These are phyloP conservation scores for Paragyromitra xinjiangensis DNA, from an alignment of 495 filamentous ascomycete species.

Conservation along the genomic window DNA sequence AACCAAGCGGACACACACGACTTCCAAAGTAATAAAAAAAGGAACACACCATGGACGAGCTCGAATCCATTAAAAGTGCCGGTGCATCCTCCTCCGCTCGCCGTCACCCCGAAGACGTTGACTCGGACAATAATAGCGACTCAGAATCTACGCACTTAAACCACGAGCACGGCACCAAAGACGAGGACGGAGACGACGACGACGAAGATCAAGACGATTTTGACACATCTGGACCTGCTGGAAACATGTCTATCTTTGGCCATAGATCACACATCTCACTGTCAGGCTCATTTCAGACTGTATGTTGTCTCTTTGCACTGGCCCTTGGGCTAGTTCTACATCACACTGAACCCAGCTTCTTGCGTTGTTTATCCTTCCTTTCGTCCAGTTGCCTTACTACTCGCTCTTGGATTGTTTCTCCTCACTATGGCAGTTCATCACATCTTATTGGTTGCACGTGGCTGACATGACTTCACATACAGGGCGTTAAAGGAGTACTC, in stretches of 20 bases:
- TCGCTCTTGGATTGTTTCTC: slow-evolving; percentile 44
- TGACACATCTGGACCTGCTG: slow-evolving; percentile 52
- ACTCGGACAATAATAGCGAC: slow-evolving; percentile 51
- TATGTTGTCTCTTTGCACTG: slow-evolving; percentile 42
- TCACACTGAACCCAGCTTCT: not conserved
- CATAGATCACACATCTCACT: slow-evolving; percentile 38
- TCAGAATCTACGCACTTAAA: slow-evolving; percentile 46
- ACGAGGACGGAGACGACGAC: slow-evolving; percentile 57
- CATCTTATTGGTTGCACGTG: slow-evolving; percentile 70
- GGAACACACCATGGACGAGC: slow-evolving; percentile 50
- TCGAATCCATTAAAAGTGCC: slow-evolving; percentile 51
- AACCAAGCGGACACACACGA: slow-evolving; percentile 46
- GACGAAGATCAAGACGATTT: slow-evolving; percentile 58
- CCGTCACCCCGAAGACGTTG: slow-evolving; percentile 55
- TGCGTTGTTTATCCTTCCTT: not conserved
- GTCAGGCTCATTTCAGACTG: slow-evolving; percentile 56
- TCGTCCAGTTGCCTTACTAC: slow-evolving; percentile 54
- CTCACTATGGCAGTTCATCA: slow-evolving; percentile 65
- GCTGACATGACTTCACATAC: slow-evolving; percentile 67
- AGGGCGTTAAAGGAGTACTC: slow-evolving; percentile 98
- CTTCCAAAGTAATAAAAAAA: slow-evolving; percentile 37
- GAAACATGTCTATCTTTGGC: slow-evolving; percentile 55
- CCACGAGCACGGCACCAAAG: slow-evolving; percentile 62
- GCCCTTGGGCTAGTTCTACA: slow-evolving; percentile 9
- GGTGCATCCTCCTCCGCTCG: slow-evolving; percentile 43